Conservation (phyloP, 116 monocot genomes). For the Zostera marina region DNA sequence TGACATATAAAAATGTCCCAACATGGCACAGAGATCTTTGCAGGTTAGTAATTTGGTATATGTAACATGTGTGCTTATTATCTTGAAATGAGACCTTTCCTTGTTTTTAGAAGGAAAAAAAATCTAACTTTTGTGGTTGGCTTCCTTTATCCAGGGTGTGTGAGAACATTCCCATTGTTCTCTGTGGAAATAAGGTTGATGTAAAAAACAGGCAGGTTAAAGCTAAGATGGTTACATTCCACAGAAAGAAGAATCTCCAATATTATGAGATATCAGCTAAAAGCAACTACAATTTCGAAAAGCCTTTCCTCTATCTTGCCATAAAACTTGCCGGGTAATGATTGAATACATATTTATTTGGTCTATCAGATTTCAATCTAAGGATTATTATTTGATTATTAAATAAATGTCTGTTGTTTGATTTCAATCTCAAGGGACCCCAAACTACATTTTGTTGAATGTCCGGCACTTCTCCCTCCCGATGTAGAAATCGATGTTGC, state of each 20-base stretch:
- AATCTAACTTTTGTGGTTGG: no score
- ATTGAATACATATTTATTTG: neutral
- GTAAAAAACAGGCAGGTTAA: constrained; percentile 84
- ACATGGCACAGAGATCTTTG: constrained; percentile 77
- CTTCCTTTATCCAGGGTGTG: constrained; percentile 27
- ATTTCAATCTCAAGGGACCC: constrained; percentile 15
- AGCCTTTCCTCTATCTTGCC: constrained; percentile 68
- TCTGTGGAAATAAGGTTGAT: constrained; percentile 87
- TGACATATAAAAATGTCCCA: constrained; percentile 36
- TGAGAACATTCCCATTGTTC: constrained; percentile 74
- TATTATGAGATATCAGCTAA: constrained; percentile 68
- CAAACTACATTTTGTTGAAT: constrained; percentile 33
- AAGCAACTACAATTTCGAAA: constrained; percentile 77
- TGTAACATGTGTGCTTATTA: neutral
- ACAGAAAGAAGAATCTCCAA: constrained; percentile 81
- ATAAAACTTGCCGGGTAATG: constrained; percentile 47
- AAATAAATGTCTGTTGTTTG: neutral
- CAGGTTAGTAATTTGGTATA: no score
- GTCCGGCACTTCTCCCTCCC: constrained; percentile 34
- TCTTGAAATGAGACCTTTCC: neutral
- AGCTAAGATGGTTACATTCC: constrained; percentile 66
- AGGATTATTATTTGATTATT: neutral
- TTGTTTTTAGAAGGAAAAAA: no score
- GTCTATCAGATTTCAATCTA: neutral
- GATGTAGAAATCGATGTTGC: constrained; percentile 37